Percentiles rank a stretch among this genome's conserved stretches.
Evolutionary conservation across 106 monocot species (phyloP).

Genomic region (Dendrobium catenatum): DNA sequence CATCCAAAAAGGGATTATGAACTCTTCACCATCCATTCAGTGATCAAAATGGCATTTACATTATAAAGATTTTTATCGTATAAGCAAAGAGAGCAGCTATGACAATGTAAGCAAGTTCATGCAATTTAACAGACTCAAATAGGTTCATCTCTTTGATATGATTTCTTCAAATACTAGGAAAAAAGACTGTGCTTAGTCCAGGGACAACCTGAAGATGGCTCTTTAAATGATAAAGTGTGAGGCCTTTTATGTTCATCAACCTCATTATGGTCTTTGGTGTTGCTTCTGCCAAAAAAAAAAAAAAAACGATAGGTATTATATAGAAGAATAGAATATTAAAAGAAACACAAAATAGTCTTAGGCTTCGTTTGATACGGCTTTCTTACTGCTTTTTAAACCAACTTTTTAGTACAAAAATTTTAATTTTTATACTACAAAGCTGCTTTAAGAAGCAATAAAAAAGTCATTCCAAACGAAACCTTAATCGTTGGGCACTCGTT

Average conservation of each 20-base stretch:
- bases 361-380: too few species aligned
- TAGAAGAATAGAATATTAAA: too few species aligned
- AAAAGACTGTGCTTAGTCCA: background rate
- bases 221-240: conserved; percentile 9
- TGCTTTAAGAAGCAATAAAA: too few species aligned
- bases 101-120: background rate
- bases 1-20: background rate
- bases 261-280: conserved; percentile 8
- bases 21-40: background rate
- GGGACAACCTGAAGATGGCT: conserved; percentile 6
- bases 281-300: background rate
- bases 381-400: too few species aligned
- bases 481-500: too few species aligned
- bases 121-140: background rate
- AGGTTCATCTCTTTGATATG: background rate
- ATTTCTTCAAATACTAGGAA: background rate
- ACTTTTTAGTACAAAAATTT: too few species aligned
- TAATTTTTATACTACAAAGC: too few species aligned
- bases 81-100: background rate
- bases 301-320: too few species aligned
- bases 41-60: background rate
- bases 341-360: too few species aligned
- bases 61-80: too few species aligned
- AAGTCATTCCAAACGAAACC: too few species aligned
- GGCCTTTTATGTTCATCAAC: conserved; percentile 8